These are phyloP conservation scores for Pyropia yezoensis DNA, from an alignment of 23 red algal genomes.

Conservation along the genomic window DNA sequence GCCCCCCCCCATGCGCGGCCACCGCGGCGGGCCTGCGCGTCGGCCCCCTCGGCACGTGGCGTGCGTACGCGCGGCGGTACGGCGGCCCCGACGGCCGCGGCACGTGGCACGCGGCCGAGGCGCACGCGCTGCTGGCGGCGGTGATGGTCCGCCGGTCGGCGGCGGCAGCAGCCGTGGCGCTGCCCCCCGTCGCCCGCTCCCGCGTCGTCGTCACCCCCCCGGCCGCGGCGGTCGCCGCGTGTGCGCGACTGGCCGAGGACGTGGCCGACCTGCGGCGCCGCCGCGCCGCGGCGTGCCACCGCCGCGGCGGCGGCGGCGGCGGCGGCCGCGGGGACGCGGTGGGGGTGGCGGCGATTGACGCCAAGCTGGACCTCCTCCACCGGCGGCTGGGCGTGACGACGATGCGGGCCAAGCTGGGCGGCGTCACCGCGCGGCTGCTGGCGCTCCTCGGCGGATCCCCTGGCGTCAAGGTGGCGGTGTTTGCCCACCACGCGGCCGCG, in stretches of 20 bases:
- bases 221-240: no score
- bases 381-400: not conserved
- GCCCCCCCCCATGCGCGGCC: not conserved
- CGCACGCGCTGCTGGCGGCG: constrained; percentile 14
- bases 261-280: no score
- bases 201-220: no score
- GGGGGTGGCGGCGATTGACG: not conserved
- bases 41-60: no score
- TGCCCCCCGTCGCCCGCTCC: no score
- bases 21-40: not conserved
- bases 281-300: not conserved
- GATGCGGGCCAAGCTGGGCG: constrained; percentile 11
- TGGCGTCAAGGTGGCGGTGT: constrained; percentile 13
- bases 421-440: constrained; percentile 1
- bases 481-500: constrained; percentile 19
- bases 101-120: constrained; percentile 2
- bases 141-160: constrained; percentile 10
- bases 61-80: no score
- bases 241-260: no score
- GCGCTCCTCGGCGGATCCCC: not conserved
- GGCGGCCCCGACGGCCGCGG: no score
- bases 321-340: not conserved
- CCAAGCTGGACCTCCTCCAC: constrained; percentile 2
- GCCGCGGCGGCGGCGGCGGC: not conserved
- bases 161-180: no score